Evolutionary conservation across 2,329 filamentous ascomycete species (phyloP).

Genomic region (Zymoseptoria passerinii): DNA sequence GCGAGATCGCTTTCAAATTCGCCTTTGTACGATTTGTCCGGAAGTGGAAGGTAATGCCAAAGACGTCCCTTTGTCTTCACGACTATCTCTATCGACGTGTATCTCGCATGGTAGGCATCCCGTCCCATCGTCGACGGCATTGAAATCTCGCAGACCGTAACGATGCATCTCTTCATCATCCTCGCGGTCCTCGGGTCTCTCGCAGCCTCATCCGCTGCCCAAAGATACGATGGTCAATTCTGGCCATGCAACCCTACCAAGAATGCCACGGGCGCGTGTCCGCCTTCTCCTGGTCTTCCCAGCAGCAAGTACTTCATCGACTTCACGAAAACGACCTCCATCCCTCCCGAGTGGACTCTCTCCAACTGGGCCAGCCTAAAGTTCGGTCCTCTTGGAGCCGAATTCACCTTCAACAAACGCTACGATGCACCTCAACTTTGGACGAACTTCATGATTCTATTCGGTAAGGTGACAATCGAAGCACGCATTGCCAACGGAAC

Average conservation of each 20-base stretch:
- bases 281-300: slow-evolving; percentile 11
- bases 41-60: not conserved
- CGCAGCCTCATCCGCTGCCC: slow-evolving; percentile 4
- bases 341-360: slow-evolving; percentile 18
- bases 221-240: slow-evolving; percentile 12
- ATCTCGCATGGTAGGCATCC: not conserved
- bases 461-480: slow-evolving; percentile 6
- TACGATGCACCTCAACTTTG: slow-evolving; percentile 42
- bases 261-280: slow-evolving; percentile 14
- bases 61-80: not conserved
- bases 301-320: slow-evolving; percentile 14
- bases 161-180: not conserved
- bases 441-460: slow-evolving; percentile 14
- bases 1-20: not conserved
- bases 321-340: slow-evolving; percentile 13
- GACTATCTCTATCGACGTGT: not conserved
- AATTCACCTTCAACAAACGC: slow-evolving; percentile 43
- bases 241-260: slow-evolving; percentile 15
- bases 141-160: not conserved
- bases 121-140: not conserved
- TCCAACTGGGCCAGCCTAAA: slow-evolving; percentile 32
- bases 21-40: not conserved
- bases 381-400: slow-evolving; percentile 37
- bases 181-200: not conserved
- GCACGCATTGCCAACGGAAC: slow-evolving; percentile 7